Percentiles rank a stretch among this genome's conserved stretches.
phyloP scores from a whole-genome alignment of 805 yeast genomes.

The Candida maesae region DNA sequence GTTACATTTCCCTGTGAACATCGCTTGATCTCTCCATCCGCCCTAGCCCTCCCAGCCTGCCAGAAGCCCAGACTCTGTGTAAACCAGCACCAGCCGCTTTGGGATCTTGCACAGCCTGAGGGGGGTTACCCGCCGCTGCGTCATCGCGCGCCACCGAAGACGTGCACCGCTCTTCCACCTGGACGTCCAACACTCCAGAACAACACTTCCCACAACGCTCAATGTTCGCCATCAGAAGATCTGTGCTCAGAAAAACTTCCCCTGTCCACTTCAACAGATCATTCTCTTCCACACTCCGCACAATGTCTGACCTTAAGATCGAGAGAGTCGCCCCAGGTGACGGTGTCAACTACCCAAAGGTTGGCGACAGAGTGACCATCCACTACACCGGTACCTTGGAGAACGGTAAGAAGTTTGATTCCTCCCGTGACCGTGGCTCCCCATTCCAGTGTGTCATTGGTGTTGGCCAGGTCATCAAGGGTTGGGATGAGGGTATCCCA shows the following conservation, averaged over 20 bases:
- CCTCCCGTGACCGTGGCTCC: constrained; percentile 90
- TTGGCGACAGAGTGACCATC: constrained; percentile 86
- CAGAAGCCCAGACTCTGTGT: no score
- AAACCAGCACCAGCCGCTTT: no score
- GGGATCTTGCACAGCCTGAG: no score
- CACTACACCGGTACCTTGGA: constrained; percentile 95
- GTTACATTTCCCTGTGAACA: no score
- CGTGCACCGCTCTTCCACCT: no score
- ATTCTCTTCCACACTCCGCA: constrained; percentile 18
- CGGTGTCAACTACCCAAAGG: constrained; percentile 79
- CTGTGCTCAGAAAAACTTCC: constrained; percentile 6
- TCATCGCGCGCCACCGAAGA: no score
- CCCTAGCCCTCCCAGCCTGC: no score
- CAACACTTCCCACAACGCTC: no score
- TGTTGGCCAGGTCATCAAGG: constrained; percentile 93
- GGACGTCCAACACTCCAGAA: no score
- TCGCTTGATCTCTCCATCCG: no score
- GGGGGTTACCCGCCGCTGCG: no score
- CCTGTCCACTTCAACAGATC: constrained; percentile 9
- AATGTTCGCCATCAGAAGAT: constrained; percentile 16
- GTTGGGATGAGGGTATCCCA: constrained; percentile 96
- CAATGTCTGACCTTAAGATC: constrained; percentile 29
- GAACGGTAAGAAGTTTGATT: constrained; percentile 94
- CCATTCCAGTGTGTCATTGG: constrained; percentile 95
- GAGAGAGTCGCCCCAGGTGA: constrained; percentile 49